A percentile compares a stretch with the other conserved stretches of the same genome.
Evolutionary conservation across 768 basidiomycete species (phyloP).

Genomic region (Mycena floridula): DNA sequence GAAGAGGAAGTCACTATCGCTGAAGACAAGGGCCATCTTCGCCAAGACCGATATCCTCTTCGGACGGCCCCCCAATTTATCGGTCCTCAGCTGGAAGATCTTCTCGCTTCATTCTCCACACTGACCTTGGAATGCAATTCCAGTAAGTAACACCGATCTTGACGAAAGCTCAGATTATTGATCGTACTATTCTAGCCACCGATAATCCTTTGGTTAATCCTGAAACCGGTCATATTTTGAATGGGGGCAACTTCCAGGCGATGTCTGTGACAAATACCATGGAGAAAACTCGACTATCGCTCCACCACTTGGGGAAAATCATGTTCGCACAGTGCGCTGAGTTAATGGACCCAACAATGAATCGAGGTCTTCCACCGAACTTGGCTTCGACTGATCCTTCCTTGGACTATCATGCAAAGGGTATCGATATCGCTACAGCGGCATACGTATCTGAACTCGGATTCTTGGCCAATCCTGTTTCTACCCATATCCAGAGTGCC

Average conservation of each 20-base stretch:
- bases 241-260: slow-evolving; percentile 89
- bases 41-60: slow-evolving; percentile 76
- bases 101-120: slow-evolving; percentile 56
- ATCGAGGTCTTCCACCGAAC: slow-evolving; percentile 64
- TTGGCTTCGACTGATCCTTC: slow-evolving; percentile 77
- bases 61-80: slow-evolving; percentile 80
- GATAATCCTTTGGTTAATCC: slow-evolving; percentile 83
- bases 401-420: slow-evolving; percentile 79
- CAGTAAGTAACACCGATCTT: slow-evolving; percentile 40
- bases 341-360: slow-evolving; percentile 47
- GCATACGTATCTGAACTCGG: slow-evolving; percentile 82
- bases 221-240: slow-evolving; percentile 58
- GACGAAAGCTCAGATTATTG: slow-evolving; percentile 5
- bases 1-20: slow-evolving; percentile 70
- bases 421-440: slow-evolving; percentile 78
- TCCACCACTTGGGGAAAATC: slow-evolving; percentile 46
- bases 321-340: slow-evolving; percentile 41
- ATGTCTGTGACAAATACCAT: slow-evolving; percentile 73
- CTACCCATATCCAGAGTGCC: slow-evolving; percentile 78
- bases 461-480: slow-evolving; percentile 77
- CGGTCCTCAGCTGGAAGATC: slow-evolving; percentile 80
- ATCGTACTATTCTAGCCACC: slow-evolving; percentile 53
- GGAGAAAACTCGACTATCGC: slow-evolving; percentile 35
- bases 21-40: slow-evolving; percentile 66
- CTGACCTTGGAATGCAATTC: slow-evolving; percentile 78